Evolutionary conservation across 768 basidiomycete species (phyloP).

Genomic region (Tulasnella sp.): DNA sequence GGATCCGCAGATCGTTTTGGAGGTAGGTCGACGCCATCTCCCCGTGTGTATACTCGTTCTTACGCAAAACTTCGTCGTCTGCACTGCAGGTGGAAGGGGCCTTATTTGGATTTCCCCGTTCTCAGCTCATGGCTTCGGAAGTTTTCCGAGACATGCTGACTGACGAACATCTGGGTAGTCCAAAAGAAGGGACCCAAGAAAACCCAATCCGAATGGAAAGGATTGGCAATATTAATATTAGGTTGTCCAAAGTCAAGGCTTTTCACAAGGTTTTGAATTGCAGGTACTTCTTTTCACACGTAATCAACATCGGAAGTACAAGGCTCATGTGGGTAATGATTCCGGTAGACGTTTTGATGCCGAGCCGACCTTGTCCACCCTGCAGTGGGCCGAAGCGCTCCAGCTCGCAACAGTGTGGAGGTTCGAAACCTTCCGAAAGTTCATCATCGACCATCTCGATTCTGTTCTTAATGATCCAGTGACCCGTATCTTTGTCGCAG

Average conservation of each 20-base stretch:
- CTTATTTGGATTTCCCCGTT: neutral
- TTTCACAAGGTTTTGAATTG: neutral
- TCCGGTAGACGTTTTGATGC: neutral
- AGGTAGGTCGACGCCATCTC: neutral
- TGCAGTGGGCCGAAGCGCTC: neutral
- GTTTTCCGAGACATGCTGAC: neutral
- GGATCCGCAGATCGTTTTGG: neutral
- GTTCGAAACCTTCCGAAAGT: neutral
- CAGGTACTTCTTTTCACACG: neutral
- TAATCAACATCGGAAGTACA: no score
- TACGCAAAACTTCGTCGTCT: neutral
- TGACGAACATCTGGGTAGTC: neutral
- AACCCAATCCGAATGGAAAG: neutral
- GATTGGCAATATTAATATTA: neutral
- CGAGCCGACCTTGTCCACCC: neutral
- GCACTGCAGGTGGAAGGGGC: neutral
- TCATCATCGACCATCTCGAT: slow-evolving; percentile 5
- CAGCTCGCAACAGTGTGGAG: slow-evolving; percentile 16
- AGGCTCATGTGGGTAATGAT: no score
- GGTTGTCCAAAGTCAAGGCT: neutral
- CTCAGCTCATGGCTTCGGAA: neutral
- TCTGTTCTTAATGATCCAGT: neutral
- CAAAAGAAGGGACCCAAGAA: neutral
- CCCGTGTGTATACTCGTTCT: neutral
- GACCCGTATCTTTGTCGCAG: neutral